Evolutionary conservation across 108 stramenopile genomes (phyloP), one percentile per base, ranked within the genome.

Genomic region (Schizochytrium sp.): DNA sequence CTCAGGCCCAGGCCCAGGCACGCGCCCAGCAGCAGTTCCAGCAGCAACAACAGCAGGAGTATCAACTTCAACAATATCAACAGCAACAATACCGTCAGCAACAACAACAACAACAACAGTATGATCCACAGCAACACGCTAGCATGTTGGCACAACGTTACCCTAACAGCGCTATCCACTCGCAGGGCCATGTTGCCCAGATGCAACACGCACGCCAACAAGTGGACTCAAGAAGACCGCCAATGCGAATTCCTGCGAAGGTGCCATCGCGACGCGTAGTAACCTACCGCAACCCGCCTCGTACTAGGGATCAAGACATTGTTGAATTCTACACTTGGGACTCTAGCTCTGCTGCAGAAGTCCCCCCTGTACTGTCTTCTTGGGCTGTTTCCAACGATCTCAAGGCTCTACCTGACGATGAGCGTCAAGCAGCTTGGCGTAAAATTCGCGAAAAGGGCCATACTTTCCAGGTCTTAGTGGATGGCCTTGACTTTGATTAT

Each of bases 261-360:
- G 15, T 44, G 64, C 64, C 64, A 15, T 69, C 64, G 5, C 64
- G 64, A 12, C 7, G 15, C 8, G 64, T 69, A 38, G 64, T 38
- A 8, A 5, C 64, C 12, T 69, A 69, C 15, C 12, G 44, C 15
- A 69, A 69, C 64, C 64, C 64, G 0, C 12, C 10, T 0, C 12
- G 42, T 0, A 69, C 64, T 7, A 38, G 28, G 12, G 15, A 44
- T 7, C 64, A 28, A 12, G 64, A 69, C 64, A 38, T 69, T 44
- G 64, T 69, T 44, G 64, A 69, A 44, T 69, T 69, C 64, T 69
- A 69, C 64, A 69, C 64, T 44, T 69, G 64, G 64, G 64, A 69
- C 28, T 38, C 28, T 7, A 0, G 44, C 12, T 38, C 1, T 5
- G 64, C 8, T 7, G 64, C 64, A 7, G 2, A 69, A 8, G 12